Percentiles rank a stretch among this genome's conserved stretches.
phyloP scores from a whole-genome alignment of 2,329 filamentous ascomycete species.

The Xylariaceae sp. region DNA sequence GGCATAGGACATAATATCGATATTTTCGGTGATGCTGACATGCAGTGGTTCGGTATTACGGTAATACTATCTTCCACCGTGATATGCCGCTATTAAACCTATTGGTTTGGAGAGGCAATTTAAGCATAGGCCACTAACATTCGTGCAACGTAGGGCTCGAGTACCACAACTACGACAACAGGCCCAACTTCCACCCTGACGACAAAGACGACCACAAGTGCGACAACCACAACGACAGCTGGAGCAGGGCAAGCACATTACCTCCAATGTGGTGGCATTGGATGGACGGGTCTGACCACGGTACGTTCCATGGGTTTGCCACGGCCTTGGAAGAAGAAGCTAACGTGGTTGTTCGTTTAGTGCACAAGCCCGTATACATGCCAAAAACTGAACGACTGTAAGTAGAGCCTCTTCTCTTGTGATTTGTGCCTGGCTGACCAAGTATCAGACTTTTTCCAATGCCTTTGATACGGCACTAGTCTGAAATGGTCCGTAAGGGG shows the following conservation, averaged over 20 bases:
- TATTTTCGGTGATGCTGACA: conserved; percentile 33
- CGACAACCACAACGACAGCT: conserved; percentile 15
- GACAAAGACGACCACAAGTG: neutral
- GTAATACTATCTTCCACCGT: neutral
- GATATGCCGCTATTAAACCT: neutral
- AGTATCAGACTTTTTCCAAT: conserved; percentile 22
- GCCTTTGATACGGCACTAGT: conserved; percentile 7
- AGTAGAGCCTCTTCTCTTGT: conserved; percentile 2
- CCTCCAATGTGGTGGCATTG: conserved; percentile 21
- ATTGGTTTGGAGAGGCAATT: neutral
- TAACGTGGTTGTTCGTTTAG: conserved; percentile 15
- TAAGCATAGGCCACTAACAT: neutral
- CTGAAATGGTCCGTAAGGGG: no score
- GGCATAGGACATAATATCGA: conserved; percentile 31
- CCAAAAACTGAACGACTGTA: conserved; percentile 21
- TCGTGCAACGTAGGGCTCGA: conserved; percentile 5
- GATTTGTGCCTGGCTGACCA: neutral
- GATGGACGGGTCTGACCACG: conserved; percentile 20
- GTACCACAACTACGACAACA: conserved; percentile 18
- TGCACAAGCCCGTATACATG: conserved; percentile 26
- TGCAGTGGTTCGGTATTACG: conserved; percentile 34
- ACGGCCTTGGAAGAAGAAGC: neutral
- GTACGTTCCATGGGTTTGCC: conserved; percentile 1
- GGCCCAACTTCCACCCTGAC: conserved; percentile 8
- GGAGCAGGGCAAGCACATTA: conserved; percentile 10